Evolutionary conservation across 2,329 filamentous ascomycete genomes (phyloP), one percentile per base, ranked within the genome.

Genomic region (Mariannaea sp.): DNA sequence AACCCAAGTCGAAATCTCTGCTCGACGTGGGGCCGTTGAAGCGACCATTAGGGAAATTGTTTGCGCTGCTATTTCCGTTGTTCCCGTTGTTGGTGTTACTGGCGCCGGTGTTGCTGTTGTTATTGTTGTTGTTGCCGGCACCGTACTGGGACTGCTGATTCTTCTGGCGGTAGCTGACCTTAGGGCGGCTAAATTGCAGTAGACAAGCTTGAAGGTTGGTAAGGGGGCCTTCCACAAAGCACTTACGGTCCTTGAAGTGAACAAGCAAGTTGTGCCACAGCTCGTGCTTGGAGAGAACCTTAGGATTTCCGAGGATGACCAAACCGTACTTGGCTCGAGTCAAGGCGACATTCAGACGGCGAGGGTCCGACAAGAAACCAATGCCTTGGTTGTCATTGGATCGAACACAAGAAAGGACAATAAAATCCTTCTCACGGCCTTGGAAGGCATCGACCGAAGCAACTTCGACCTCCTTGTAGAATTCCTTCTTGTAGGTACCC

Each of bases 361-460:
- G 90, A 46, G 94, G 94, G 65, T 99, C 94, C 56, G 92, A 97
- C 79, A 99, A 79, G 84, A 99, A 99, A 75, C 94, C 94, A 66
- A 99, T 99, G 62, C 94, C 94, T 72, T 99, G 94, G 71, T 97
- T 96, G 67, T 99, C 94, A 71, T 99, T 99, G 70, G 93, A 97
- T 70, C 94, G 90, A 44, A 99, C 94, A 69, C 94, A 99, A 57
- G 94, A 97, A 26, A 99, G 80, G 32, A 99, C 92, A 67, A 99
- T 99, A 68, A 96, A 99, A 70, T 99, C 94, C 77, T 99, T 99
- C 76, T 99, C 94, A 78, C 94, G 89, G 46, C 94, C 94, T 71
- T 99, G 94, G 82, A 99, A 99, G 16, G 94, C 94, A 77, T 99
- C 94, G 30, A 99, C 94, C 0, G 93, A 97, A 4, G 94, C 94